These are phyloP conservation scores for Tetrastigma voinierianum DNA, from an alignment of 164 flowering plant genomes.

Conservation along the genomic window DNA sequence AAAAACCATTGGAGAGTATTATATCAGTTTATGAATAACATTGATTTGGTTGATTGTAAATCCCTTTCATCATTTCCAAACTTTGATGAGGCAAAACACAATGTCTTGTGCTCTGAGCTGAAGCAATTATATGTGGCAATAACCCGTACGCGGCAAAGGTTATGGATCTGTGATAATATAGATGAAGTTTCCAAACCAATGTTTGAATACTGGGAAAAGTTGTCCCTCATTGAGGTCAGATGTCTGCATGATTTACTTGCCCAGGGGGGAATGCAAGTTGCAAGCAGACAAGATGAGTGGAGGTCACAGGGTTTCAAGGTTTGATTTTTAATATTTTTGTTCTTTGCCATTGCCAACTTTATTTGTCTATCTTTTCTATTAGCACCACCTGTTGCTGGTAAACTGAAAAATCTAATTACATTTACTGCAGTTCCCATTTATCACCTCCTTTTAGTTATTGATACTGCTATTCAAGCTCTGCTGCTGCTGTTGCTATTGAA, in stretches of 20 bases:
- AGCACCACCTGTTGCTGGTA: neutral
- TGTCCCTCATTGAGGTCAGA: constrained; percentile 6
- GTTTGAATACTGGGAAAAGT: constrained; percentile 12
- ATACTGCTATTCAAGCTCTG: too few relatives aligned
- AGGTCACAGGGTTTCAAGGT: constrained; percentile 15
- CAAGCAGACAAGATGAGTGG: constrained; percentile 16
- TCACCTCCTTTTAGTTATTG: too few relatives aligned
- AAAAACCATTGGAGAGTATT: too few relatives aligned
- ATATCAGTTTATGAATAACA: too few relatives aligned
- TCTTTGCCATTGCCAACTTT: neutral
- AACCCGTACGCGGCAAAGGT: constrained; percentile 23
- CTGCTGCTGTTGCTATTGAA: too few relatives aligned
- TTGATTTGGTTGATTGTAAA: neutral
- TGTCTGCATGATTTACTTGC: constrained; percentile 9
- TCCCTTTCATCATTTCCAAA: constrained; percentile 24
- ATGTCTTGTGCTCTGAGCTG: constrained; percentile 27
- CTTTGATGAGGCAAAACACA: constrained; percentile 29
- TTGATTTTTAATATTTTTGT: neutral
- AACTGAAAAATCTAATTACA: too few relatives aligned
- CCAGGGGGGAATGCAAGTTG: constrained; percentile 13
- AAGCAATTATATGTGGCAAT: constrained; percentile 12
- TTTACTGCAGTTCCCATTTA: too few relatives aligned
- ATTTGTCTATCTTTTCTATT: neutral
- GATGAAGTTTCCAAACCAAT: constrained; percentile 12
- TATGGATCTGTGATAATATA: constrained; percentile 25